Percentiles rank a stretch among this genome's conserved stretches.
Evolutionary conservation across 139 green algal genomes (phyloP).

Genomic region (Protoeuglena noctilucae): DNA sequence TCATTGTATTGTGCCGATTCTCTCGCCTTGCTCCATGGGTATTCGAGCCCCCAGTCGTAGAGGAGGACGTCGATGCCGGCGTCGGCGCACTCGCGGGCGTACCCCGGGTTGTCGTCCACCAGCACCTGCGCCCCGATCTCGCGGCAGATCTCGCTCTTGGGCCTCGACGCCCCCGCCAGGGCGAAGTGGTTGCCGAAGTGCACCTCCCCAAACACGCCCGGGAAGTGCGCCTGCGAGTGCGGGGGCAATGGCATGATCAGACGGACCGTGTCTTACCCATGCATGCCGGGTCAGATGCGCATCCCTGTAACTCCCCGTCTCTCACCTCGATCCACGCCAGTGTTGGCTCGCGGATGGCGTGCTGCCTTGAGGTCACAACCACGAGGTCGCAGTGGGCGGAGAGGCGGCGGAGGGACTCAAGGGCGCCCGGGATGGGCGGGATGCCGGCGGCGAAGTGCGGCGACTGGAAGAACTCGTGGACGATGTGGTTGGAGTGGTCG

Average conservation of each 20-base stretch:
- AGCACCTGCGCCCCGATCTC: conserved; percentile 64
- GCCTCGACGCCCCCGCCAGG: conserved; percentile 40
- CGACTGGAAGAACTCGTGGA: conserved; percentile 89
- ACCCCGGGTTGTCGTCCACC: conserved; percentile 86
- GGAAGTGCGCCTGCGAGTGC: conserved; percentile 61
- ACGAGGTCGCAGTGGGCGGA: conserved; percentile 43
- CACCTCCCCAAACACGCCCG: conserved; percentile 51
- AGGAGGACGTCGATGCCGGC: conserved; percentile 76
- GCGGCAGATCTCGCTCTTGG: conserved; percentile 85
- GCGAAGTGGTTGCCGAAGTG: conserved; percentile 97
- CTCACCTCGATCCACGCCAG: not conserved
- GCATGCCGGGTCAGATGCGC: too few species aligned
- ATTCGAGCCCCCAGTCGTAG: conserved; percentile 68
- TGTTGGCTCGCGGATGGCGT: conserved; percentile 52
- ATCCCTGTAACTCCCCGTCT: too few species aligned
- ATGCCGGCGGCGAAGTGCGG: conserved; percentile 73
- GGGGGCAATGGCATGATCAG: too few species aligned
- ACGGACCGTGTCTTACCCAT: too few species aligned
- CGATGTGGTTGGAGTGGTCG: conserved; percentile 62
- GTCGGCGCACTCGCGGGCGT: conserved; percentile 73
- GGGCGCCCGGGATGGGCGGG: conserved; percentile 67
- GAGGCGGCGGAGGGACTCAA: conserved; percentile 48
- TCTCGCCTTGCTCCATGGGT: conserved; percentile 75
- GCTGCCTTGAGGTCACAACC: conserved; percentile 80
- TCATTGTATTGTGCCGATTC: not conserved